Evolutionary conservation across 2,329 filamentous ascomycete genomes (phyloP), one percentile per base, ranked within the genome.

Genomic region (Nigrospora sphaerica): DNA sequence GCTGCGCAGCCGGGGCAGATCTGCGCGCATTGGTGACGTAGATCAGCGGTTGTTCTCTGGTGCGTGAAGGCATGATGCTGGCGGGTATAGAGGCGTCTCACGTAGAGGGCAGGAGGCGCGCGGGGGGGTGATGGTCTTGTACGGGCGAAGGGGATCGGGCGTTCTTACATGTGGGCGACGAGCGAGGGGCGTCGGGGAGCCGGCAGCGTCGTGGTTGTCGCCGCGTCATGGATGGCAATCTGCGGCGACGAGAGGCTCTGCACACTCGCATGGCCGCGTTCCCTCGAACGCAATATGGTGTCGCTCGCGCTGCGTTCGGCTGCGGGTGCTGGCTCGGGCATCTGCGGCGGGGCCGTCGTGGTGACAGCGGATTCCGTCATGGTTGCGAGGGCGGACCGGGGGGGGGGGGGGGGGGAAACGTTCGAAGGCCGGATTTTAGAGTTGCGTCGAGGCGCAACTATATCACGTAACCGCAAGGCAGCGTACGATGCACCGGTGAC

Each of bases 161-260:
- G 31, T 32, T 44, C 74, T 66, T 66, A 77, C 74, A 68, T 54
- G 52, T 69, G 66, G 55, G 66, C 57, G 50, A 57, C 55, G 52
- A 67, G 58, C 17, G 57, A 51, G 34, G 65, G 65, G 46, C 62
- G 66, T 41, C 48, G 48, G 35, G 49, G 49, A 39, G 55, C 49
- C 42, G 52, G 50, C 35, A 51, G 34, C 42, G 57, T 58, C 51
- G 63, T 61, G 48, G 61, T 52, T 49, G 41, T 14, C 18, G 33
- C 32, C 33, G 65, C 62, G 45, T 65, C 62, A 32, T 58, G 48
- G 46, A 72, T 57, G 23, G 59, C 62, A 51, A 72, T 70, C 32
- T 54, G 61, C 34, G 68, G 68, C 36, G 68, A 70, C 44, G 59
- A 55, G 28, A 66, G 47, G 47, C 58, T 57, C 4, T 49, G 49